These are phyloP conservation scores for Marasmius sp. DNA, from an alignment of 1,284 basidiomycete genomes.

Conservation along the genomic window DNA sequence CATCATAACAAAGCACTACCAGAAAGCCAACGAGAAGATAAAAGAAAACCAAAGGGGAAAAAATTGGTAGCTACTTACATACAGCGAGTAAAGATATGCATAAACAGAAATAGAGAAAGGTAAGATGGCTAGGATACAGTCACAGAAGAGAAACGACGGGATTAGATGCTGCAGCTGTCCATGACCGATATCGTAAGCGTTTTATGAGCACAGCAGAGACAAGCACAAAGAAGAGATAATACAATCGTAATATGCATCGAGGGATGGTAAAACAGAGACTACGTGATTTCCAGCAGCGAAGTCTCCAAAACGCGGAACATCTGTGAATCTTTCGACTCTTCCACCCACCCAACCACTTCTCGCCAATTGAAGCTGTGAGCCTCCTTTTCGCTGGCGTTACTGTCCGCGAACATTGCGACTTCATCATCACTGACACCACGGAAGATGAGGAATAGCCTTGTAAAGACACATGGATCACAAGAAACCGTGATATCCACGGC, in stretches of 20 bases:
- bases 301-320: conserved; percentile 78
- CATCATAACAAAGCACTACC: background rate
- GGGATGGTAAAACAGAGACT: conserved; percentile 8
- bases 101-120: background rate
- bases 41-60: background rate
- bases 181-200: conserved; percentile 1
- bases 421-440: conserved; percentile 80
- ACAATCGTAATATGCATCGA: conserved; percentile 4
- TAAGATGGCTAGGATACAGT: background rate
- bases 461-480: conserved; percentile 74
- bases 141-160: background rate
- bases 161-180: background rate
- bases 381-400: conserved; percentile 75
- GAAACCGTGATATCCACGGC: conserved; percentile 85
- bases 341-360: conserved; percentile 73
- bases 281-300: conserved; percentile 70
- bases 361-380: conserved; percentile 77
- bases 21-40: background rate
- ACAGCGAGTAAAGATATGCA: conserved; percentile 1
- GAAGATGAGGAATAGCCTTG: conserved; percentile 81
- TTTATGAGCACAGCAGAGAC: background rate
- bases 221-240: background rate
- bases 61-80: background rate
- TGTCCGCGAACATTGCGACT: conserved; percentile 61
- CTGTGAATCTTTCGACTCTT: conserved; percentile 68